Base-by-base conservation (phyloP, 768 basidiomycete genomes). In the Tylopilus rubrobrunneus region DNA sequence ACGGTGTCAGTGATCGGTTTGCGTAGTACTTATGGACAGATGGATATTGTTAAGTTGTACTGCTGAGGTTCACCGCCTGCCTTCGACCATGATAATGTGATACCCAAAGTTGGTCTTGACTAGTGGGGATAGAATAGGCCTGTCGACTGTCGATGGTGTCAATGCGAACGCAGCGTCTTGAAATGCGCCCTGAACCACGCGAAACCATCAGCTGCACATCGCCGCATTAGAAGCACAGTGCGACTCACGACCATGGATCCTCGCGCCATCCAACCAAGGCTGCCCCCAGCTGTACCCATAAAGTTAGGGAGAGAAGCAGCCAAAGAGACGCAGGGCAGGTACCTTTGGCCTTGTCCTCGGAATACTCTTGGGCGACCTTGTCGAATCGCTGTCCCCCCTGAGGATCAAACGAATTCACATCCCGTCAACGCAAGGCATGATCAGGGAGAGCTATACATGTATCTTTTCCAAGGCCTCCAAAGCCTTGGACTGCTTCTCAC, bases 21-120 rank as follows among this genome's bases (percentile, higher is more conserved):
- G 47, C 14, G 23, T n/a, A n/a, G n/a, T n/a, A 45, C 29, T 45
- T 28, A 39, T 53, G 53, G 57, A 65, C 49, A 40, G 36, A 51
- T 15, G 56, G 58, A 57, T 66, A 60, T 56, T 56, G 53, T 52
- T 50, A 52, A 61, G 52, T 31, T 8, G 10, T 66, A 66, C 51
- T 60, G 48, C 56, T 39, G 49, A 44, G 48, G 44, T 23, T 58
- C 63, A 83, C 34, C 87, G 81, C 36, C 90, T 81, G 17, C 89
- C 90, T 72, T 93, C 90, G 7, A 92, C 90, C 88, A 93, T 89
- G 68, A 93, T 92, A 62, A 93, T 85, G 66, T 93, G 91, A 70
- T 92, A 93, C 14, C 91, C 91, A 63, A 85, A 85, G 56, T 79
- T 81, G 7, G 91, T 93, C 72, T 92, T 93, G 33, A 92, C 85